Conservation (phyloP, 495 filamentous ascomycete species). For the Aspergillus cavernicola region DNA sequence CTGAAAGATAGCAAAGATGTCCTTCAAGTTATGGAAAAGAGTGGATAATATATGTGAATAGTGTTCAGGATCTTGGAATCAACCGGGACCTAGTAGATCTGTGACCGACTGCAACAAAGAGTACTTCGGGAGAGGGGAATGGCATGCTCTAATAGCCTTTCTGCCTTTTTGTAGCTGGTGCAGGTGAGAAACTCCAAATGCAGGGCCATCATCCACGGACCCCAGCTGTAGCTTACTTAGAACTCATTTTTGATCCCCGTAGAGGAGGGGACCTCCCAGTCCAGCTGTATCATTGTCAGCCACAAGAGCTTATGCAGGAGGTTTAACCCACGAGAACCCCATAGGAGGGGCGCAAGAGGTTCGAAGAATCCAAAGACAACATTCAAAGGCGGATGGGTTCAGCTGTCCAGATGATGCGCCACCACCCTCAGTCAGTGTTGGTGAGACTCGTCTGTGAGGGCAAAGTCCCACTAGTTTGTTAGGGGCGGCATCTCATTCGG, state of each 20-base stretch:
- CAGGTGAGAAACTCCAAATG: constrained; percentile 17
- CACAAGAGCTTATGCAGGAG: constrained; percentile 22
- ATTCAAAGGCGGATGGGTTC: constrained; percentile 24
- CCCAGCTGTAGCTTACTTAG: constrained; percentile 11
- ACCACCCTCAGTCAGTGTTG: constrained; percentile 17
- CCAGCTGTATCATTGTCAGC: constrained; percentile 28
- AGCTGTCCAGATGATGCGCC: constrained; percentile 34
- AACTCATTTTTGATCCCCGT: constrained; percentile 11
- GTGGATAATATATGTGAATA: background rate
- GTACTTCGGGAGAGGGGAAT: background rate
- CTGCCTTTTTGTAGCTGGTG: constrained; percentile 7
- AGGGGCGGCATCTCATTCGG: constrained; percentile 11
- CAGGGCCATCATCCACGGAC: constrained; percentile 16
- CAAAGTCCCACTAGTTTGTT: constrained; percentile 23
- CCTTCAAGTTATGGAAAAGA: background rate
- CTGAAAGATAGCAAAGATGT: background rate
- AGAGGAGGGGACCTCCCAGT: constrained; percentile 12
- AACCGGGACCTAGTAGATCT: background rate
- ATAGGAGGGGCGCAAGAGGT: constrained; percentile 15
- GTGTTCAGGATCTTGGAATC: background rate
- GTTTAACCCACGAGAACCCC: constrained; percentile 17
- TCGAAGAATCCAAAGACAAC: constrained; percentile 17
- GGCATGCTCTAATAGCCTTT: constrained; percentile 9
- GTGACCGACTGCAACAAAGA: background rate
- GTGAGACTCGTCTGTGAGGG: constrained; percentile 1